phyloP scores from a whole-genome alignment of 2,329 filamentous ascomycete species.

The Lachnellula hyalina region DNA sequence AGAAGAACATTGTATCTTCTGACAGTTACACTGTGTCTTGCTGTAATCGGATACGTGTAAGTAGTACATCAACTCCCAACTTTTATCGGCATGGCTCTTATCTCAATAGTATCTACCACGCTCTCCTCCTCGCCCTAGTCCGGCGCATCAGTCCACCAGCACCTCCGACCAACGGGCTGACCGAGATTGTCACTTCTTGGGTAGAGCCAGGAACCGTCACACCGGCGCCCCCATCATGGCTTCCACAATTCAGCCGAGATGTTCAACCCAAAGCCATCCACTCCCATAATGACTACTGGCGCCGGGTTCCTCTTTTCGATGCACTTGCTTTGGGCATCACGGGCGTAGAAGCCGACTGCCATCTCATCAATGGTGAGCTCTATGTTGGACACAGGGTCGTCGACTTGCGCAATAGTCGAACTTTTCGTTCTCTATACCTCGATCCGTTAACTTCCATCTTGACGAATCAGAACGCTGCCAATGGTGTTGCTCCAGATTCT shows the following conservation, averaged over 20 bases:
- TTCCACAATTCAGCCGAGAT: constrained; percentile 17
- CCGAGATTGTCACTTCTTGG: constrained; percentile 12
- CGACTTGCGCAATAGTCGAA: constrained; percentile 47
- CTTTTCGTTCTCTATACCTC: constrained; percentile 53
- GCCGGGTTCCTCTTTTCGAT: constrained; percentile 39
- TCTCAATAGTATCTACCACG: constrained; percentile 11
- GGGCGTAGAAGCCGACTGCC: constrained; percentile 56
- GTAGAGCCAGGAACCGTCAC: constrained; percentile 5
- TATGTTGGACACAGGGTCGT: constrained; percentile 51
- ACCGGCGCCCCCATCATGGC: constrained; percentile 15
- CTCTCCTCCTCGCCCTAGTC: constrained; percentile 24
- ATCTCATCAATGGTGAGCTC: constrained; percentile 46
- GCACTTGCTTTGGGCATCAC: constrained; percentile 53
- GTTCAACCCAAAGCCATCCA: constrained; percentile 30
- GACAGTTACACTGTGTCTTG: constrained; percentile 2
- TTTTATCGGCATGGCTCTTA: not conserved
- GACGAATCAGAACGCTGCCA: constrained; percentile 39
- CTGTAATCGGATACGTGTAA: constrained; percentile 9
- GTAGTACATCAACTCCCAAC: not conserved
- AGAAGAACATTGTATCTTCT: constrained; percentile 8
- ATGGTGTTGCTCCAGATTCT: not conserved
- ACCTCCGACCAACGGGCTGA: constrained; percentile 44
- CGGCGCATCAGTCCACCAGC: constrained; percentile 38
- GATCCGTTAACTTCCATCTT: constrained; percentile 53
- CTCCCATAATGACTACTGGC: constrained; percentile 55